phyloP scores from a whole-genome alignment of 2,329 filamentous ascomycete species.

The Magnaporthales sp. region DNA sequence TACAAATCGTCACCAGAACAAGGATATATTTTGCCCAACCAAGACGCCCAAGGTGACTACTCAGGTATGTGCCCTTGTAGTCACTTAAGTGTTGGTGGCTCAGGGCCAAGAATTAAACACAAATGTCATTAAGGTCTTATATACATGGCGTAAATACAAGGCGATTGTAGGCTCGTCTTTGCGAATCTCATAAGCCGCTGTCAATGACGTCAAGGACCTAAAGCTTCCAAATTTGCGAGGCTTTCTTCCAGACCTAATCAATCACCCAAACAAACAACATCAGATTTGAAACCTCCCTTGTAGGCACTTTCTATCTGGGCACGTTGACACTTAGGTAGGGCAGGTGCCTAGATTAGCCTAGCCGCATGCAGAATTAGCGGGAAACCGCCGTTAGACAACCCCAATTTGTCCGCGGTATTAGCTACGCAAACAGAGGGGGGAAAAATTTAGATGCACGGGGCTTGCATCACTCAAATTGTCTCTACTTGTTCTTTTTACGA shows the following conservation, averaged over 20 bases:
- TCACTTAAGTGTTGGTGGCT: not conserved
- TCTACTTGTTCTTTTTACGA: not conserved
- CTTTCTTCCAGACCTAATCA: not conserved
- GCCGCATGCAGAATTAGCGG: not conserved
- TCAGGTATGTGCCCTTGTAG: too few relatives aligned
- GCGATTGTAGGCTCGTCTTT: not conserved
- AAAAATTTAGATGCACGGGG: not conserved
- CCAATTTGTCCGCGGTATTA: not conserved
- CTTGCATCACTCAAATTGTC: not conserved
- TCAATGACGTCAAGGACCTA: not conserved
- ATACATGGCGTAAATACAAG: too few relatives aligned
- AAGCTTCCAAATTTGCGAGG: not conserved
- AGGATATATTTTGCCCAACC: too few relatives aligned
- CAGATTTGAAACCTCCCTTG: not conserved
- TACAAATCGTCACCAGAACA: too few relatives aligned
- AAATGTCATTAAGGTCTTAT: too few relatives aligned
- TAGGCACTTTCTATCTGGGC: not conserved
- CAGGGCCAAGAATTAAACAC: not conserved
- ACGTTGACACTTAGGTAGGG: not conserved
- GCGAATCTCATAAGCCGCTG: not conserved
- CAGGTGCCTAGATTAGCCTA: not conserved
- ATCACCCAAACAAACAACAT: not conserved
- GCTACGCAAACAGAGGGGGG: not conserved
- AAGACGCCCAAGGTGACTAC: too few relatives aligned
- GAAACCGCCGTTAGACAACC: not conserved